phyloP scores from a whole-genome alignment of 768 basidiomycete genomes.

The Udeniomyces megalosporus region DNA sequence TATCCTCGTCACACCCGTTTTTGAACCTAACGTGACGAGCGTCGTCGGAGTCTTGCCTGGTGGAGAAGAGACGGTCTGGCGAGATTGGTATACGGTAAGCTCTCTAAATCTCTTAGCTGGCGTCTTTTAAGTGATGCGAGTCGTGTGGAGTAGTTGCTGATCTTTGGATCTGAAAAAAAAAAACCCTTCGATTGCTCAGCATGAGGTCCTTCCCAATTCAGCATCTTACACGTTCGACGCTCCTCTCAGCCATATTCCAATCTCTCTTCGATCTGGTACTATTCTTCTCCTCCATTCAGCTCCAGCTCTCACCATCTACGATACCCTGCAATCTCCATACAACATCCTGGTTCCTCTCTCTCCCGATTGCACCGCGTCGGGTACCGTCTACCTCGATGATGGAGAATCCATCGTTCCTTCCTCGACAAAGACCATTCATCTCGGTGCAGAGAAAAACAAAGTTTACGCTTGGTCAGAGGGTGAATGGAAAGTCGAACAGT shows the following conservation, averaged over 20 bases:
- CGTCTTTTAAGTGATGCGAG: neutral
- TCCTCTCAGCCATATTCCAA: constrained; percentile 58
- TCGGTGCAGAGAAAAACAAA: neutral
- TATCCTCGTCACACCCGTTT: constrained; percentile 60
- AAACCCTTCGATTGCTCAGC: neutral
- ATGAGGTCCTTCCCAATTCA: neutral
- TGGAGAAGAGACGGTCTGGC: constrained; percentile 39
- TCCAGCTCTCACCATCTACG: constrained; percentile 52
- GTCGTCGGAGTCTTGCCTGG: constrained; percentile 58
- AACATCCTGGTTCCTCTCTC: constrained; percentile 46
- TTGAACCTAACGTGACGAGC: constrained; percentile 48
- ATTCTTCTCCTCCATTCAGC: constrained; percentile 44
- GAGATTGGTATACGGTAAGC: constrained; percentile 49
- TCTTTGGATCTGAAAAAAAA: neutral
- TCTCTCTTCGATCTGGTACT: constrained; percentile 45
- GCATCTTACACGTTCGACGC: constrained; percentile 36
- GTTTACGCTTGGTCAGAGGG: constrained; percentile 11
- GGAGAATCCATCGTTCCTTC: constrained; percentile 47
- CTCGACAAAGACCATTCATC: constrained; percentile 37
- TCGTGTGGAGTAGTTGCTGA: neutral
- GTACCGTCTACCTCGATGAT: constrained; percentile 53
- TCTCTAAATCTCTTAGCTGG: neutral
- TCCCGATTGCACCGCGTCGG: constrained; percentile 38
- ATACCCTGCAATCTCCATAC: constrained; percentile 48
- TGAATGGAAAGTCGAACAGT: constrained; percentile 37